Evolutionary conservation across 176 grass and related monocot genomes (phyloP), one percentile per base, ranked within the genome.

Genomic region (Hordeum marinum): DNA sequence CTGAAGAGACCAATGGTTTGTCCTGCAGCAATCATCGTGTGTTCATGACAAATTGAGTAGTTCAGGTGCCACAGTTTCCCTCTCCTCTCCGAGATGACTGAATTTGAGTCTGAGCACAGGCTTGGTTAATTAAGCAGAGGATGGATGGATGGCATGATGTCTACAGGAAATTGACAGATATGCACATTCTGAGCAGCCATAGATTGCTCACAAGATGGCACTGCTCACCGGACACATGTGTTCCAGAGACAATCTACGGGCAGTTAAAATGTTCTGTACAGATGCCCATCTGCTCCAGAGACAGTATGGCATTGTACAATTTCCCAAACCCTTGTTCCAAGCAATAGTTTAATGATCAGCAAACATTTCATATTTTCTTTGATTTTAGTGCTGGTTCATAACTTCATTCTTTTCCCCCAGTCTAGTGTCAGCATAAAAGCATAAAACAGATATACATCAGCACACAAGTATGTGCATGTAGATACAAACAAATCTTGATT

Each of bases 401-500:
- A 17, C 48, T 42, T 23, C 72, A 23, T 80, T 21, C 0, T 34
- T 73, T 42, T 43, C 45, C 21, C 9, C 4, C n/a, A 65, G 14
- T 41, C 57, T 12, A 40, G 57, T 17, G n/a, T n/a, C n/a, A n/a
- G n/a, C n/a, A n/a, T n/a, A n/a, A n/a, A 4, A 45, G 20, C 57
- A 64, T 21, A 24, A 17, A 76, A 21, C 34, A 77, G 24, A 41
- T 20, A 58, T 35, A 27, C 10, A 48, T 11, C 11, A 84, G 6
- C 10, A 25, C 43, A 80, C 13, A 63, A 11, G 6, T 74, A 35
- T 40, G 54, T 64, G 41, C 64, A 66, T 59, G 63, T 80, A 48
- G 23, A 48, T 79, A 59, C 73, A 83, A 73, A 90, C 74, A 90
- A 90, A 74, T 36, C 26, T 80, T 27, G 27, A 80, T 87, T 75